Percentiles rank a stretch among this genome's conserved stretches.
These are phyloP conservation scores for Gossypium raimondii DNA, from an alignment of 345 rosid species.

Conservation along the genomic window DNA sequence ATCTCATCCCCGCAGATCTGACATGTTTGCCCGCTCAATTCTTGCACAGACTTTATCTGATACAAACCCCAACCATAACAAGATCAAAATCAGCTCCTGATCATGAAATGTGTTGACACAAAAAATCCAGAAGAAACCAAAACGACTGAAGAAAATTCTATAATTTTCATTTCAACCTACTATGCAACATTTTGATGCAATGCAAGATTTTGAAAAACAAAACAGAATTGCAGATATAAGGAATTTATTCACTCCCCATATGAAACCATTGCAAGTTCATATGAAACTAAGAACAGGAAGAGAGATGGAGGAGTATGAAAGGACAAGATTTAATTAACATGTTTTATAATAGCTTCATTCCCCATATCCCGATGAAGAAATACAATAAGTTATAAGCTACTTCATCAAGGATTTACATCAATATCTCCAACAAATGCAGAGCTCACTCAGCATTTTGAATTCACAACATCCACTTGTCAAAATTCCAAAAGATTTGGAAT, in stretches of 20 bases:
- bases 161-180: not conserved
- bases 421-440: constrained; percentile 3
- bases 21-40: constrained; percentile 82
- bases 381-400: not conserved
- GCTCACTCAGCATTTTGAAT: constrained; percentile 7
- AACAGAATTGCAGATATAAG: not conserved
- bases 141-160: not conserved
- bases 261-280: too few species aligned
- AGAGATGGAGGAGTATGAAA: too few species aligned
- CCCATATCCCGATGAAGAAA: not conserved
- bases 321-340: too few species aligned
- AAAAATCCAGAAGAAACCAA: not conserved
- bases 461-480: constrained; percentile 12
- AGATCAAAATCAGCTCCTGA: constrained; percentile 14
- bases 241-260: not conserved
- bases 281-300: too few species aligned
- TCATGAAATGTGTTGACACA: not conserved
- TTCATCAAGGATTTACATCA: not conserved
- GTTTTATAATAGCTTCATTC: too few species aligned
- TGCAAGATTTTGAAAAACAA: not conserved
- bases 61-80: constrained; percentile 7
- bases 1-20: constrained; percentile 89
- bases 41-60: constrained; percentile 86
- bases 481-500: constrained; percentile 18
- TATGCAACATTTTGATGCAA: not conserved